Base-by-base conservation (phyloP, 2,329 filamentous ascomycete species). In the Thielaviopsis euricoi region DNA sequence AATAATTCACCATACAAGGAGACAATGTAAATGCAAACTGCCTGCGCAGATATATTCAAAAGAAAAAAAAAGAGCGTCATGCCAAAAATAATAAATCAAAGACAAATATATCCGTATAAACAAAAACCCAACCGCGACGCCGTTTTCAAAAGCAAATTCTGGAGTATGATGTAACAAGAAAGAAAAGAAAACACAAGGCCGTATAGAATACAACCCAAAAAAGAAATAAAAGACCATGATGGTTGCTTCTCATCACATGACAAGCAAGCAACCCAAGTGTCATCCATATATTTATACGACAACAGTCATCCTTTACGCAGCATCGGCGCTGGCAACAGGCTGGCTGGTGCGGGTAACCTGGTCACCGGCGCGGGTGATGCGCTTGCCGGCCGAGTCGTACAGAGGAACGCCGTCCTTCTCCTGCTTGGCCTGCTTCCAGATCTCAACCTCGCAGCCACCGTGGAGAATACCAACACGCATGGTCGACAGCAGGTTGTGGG, bases 381-480 rank as follows among this genome's bases (percentile, higher is more conserved):
- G 83, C 70, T 88, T 80, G 55, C 89, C 90, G 57, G 81, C 76
- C 17, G 83, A 86, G 68, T 95, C 90, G 69, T 87, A 89, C 69
- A 88, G 80, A 64, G 86, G 83, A 60, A 83, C 81, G 59, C 87
- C 78, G 65, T 90, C 87, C 76, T 86, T 88, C 73, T 90, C 86
- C 65, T 83, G 80, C 70, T 90, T 85, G 58, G 86, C 82, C 49
- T 87, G 84, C 80, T 93, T 93, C 88, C 88, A 94, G 71, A 93
- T 89, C 77, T 94, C 88, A 26, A 94, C 88, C 70, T 93, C 88
- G 69, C 86, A 89, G 50, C 88, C 88, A 63, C 88, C 88, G 56
- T 87, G 86, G 62, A 94, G 85, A 53, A 94, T 87, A 71, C 87
- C 88, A 15, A 93, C 83, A 64, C 88, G 80, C 87, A 93, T 93